Conservation (phyloP, 2,329 filamentous ascomycete species). For the Colletotrichum endophyticum region DNA sequence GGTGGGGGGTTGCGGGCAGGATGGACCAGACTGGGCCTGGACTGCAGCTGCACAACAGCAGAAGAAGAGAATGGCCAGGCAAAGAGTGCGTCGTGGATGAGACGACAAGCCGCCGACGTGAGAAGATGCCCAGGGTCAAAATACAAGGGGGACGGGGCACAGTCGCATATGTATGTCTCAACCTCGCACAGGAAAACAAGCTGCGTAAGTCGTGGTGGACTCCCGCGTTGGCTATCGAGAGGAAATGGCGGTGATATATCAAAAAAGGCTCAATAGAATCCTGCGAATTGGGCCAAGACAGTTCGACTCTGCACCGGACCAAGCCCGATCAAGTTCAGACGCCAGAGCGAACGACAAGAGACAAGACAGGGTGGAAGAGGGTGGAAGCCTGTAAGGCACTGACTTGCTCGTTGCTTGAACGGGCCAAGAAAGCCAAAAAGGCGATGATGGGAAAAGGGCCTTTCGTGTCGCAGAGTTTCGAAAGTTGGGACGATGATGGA, state of each 20-base stretch:
- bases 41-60: not conserved
- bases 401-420: not conserved
- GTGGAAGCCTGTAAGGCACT: not conserved
- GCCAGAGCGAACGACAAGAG: not conserved
- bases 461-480: constrained; percentile 10
- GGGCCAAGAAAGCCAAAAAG: not conserved
- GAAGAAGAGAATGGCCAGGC: not conserved
- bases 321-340: not conserved
- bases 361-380: not conserved
- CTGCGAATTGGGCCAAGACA: not conserved
- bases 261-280: not conserved
- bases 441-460: not conserved
- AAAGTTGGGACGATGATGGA: constrained; percentile 10
- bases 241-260: constrained; percentile 13
- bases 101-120: constrained; percentile 18
- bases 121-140: not conserved
- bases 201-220: not conserved
- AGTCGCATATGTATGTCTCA: constrained; percentile 12
- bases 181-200: not conserved
- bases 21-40: not conserved
- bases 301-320: constrained; percentile 1
- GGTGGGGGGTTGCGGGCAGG: not conserved
- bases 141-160: not conserved
- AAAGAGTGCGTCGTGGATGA: constrained; percentile 2
- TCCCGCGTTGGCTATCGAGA: not conserved